A percentile compares a stretch with the other conserved stretches of the same genome.
Evolutionary conservation across 208 protist species (phyloP).

Genomic region (Crithidia brevicula): DNA sequence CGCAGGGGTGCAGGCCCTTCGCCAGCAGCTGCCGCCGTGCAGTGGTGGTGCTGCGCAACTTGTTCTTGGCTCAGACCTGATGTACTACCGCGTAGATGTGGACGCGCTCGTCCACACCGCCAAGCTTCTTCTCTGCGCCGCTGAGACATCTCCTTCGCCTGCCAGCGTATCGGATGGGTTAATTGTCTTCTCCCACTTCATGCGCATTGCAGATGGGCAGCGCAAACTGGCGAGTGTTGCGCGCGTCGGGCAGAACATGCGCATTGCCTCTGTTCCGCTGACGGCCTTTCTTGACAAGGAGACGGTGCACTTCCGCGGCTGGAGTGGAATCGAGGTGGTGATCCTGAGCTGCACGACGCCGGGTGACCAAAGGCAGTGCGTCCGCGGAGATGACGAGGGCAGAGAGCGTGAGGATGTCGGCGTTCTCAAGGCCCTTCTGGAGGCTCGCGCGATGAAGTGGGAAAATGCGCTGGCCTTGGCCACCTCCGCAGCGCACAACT

Average conservation of each 20-base stretch:
- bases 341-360: constrained; percentile 8
- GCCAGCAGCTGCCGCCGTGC: constrained; percentile 3
- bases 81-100: constrained; percentile 78
- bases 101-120: constrained; percentile 45
- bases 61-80: constrained; percentile 68
- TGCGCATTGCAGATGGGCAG: constrained; percentile 62
- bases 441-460: not conserved
- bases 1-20: constrained; percentile 24
- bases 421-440: not conserved
- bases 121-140: constrained; percentile 21
- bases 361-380: not conserved
- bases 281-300: constrained; percentile 30
- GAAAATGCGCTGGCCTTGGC: not conserved
- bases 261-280: constrained; percentile 45
- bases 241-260: constrained; percentile 23
- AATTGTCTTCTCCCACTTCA: constrained; percentile 56
- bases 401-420: not conserved
- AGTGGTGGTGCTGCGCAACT: constrained; percentile 3
- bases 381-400: not conserved
- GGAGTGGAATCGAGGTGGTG: constrained; percentile 50
- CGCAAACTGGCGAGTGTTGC: constrained; percentile 35
- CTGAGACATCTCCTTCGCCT: not conserved
- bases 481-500: not conserved
- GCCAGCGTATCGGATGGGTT: constrained; percentile 10
- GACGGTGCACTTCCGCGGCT: constrained; percentile 34